Evolutionary conservation across 768 basidiomycete genomes (phyloP), one percentile per base, ranked within the genome.

Genomic region (Exsudoporus frostii): DNA sequence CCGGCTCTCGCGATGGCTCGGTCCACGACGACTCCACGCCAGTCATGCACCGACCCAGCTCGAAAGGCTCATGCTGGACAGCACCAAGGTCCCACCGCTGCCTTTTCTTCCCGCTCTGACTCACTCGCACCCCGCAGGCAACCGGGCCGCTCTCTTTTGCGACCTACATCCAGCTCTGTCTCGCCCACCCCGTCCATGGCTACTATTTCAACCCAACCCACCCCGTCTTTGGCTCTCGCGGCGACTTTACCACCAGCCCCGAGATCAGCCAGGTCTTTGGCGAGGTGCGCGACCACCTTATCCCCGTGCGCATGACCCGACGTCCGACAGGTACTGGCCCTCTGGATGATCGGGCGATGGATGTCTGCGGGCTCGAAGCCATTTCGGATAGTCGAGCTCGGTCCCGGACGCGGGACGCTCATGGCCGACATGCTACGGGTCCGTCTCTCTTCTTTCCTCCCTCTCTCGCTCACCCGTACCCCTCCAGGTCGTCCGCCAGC

Each of bases 211-310:
- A 84, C 34, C 71, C 81, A 0, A 63, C 76, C 14, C 78, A 90
- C 52, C 77, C 82, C 39, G 86, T 98, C 3, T 92, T 99, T 63
- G 97, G 97, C 13, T 57, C 82, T 0, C 76, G 78, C 38, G 97
- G 97, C 6, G 97, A 99, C 74, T 99, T 98, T 65, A 88, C 90
- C 20, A 99, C 97, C 11, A 93, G 90, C 61, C 97, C 96, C 2
- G 97, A 99, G 69, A 98, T 99, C 48, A 90, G 84, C 61, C 94
- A 98, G 67, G 83, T 91, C 1, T 98, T 98, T 67, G 97, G 97
- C 54, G 96, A 99, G 84, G 96, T 94, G 65, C 58, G 82, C 69
- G 40, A 37, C 52, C 24, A 24, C 19, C 17, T n/a, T 34, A 13
- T 7, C 14, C 6, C 45, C 22, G 4, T 45, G 5, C 8, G 7